phyloP scores from a whole-genome alignment of 2,329 filamentous ascomycete genomes.

The Penicillium sp. region DNA sequence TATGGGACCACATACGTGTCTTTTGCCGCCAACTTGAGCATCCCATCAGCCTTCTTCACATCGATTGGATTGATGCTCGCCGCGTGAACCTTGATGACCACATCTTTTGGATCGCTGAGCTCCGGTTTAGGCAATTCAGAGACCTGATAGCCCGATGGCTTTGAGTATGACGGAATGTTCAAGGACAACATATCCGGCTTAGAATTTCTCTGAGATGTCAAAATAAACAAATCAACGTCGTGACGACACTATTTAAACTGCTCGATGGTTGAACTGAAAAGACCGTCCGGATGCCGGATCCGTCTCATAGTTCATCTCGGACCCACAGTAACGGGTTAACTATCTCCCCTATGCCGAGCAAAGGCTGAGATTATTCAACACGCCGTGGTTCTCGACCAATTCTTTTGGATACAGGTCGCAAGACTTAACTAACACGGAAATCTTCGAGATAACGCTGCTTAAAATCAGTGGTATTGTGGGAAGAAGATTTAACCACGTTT shows the following conservation, averaged over 20 bases:
- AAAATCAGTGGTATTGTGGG: background rate
- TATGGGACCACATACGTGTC: conserved; percentile 23
- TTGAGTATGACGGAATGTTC: conserved; percentile 13
- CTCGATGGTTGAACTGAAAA: background rate
- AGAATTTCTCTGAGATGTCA: background rate
- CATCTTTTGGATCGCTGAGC: conserved; percentile 15
- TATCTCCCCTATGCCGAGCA: background rate
- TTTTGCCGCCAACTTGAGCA: conserved; percentile 27
- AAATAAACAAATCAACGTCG: background rate
- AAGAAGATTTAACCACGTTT: background rate
- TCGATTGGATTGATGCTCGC: conserved; percentile 42
- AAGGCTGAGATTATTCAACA: background rate
- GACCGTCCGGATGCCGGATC: no score
- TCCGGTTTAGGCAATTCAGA: conserved; percentile 17
- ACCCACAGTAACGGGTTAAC: background rate
- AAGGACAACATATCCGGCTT: conserved; percentile 14
- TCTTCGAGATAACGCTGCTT: no score
- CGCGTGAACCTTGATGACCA: conserved; percentile 37
- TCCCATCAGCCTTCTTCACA: conserved; percentile 36
- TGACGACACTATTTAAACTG: background rate
- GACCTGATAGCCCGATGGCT: conserved; percentile 17
- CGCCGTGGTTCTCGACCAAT: background rate
- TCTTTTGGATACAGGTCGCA: background rate
- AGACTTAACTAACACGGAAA: no score
- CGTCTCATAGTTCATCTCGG: background rate